Conservation (phyloP, 78 protist genomes). For the Bigelowiella natans region DNA sequence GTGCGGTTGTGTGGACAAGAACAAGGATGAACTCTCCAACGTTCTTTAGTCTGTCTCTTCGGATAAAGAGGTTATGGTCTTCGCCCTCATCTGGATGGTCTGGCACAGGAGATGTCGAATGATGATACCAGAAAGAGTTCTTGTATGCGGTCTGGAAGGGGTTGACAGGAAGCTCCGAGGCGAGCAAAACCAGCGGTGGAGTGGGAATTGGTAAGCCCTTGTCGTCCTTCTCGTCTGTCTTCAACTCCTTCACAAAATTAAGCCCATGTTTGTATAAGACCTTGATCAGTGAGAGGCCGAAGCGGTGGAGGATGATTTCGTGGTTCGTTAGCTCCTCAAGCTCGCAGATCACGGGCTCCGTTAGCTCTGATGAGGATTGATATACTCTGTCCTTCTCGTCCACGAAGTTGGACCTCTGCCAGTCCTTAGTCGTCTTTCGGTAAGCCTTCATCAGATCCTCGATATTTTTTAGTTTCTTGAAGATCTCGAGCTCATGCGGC, state of each 20-base stretch:
- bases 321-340: not conserved
- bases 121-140: not conserved
- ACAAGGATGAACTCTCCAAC: not conserved
- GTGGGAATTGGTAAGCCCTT: no score
- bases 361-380: not conserved
- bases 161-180: not conserved
- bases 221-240: no score
- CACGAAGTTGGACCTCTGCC: not conserved
- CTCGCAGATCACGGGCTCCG: not conserved
- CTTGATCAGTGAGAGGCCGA: no score
- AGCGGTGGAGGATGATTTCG: not conserved
- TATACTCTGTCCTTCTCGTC: not conserved
- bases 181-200: not conserved
- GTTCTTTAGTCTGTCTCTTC: not conserved
- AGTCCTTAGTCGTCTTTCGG: not conserved
- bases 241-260: no score
- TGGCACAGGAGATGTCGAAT: not conserved
- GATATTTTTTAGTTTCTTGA: not conserved
- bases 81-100: not conserved
- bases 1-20: not conserved
- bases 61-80: not conserved
- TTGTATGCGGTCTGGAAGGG: not conserved
- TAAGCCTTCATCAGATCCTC: not conserved
- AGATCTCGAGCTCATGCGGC: not conserved
- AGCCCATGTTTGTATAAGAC: no score